Conservation (phyloP, 208 protist species). For the Acanthamoeba lenticulata region DNA sequence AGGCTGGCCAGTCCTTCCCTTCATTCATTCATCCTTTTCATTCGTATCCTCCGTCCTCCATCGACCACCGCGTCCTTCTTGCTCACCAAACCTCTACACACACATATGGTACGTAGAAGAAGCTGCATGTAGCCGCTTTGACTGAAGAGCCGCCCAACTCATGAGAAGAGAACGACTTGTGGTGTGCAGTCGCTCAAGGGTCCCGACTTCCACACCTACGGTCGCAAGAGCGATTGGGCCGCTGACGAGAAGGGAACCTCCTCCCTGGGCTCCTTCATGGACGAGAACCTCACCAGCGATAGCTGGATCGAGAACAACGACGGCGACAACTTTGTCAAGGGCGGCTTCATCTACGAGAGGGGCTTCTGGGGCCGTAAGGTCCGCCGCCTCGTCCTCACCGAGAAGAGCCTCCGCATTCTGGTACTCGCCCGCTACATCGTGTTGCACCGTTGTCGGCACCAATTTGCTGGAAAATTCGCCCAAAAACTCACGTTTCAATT, state of each 20-base stretch:
- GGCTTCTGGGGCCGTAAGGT: slow-evolving; percentile 19
- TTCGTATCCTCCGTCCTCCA: no score
- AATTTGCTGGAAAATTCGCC: not conserved
- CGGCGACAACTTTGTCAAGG: slow-evolving; percentile 30
- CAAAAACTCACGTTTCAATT: not conserved
- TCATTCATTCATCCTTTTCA: no score
- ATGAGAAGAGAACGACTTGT: no score
- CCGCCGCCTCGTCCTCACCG: slow-evolving; percentile 13
- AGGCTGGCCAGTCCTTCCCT: no score
- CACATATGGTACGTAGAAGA: no score
- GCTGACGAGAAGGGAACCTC: no score
- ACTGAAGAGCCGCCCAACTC: no score
- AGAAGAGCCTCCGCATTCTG: slow-evolving; percentile 7
- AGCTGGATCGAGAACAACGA: slow-evolving; percentile 2
- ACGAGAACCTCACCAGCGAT: slow-evolving; percentile 15
- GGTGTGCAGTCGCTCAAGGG: slow-evolving; percentile 5
- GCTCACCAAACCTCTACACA: no score
- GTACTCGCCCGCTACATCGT: no score
- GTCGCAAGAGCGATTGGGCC: not conserved
- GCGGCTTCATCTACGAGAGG: slow-evolving; percentile 21
- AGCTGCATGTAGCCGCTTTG: no score
- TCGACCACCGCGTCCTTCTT: no score
- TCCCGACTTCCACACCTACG: not conserved
- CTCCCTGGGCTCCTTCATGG: not conserved
- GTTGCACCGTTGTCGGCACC: no score